Evolutionary conservation across 768 basidiomycete species (phyloP).

Genomic region (Xerocomellus amylosporus): DNA sequence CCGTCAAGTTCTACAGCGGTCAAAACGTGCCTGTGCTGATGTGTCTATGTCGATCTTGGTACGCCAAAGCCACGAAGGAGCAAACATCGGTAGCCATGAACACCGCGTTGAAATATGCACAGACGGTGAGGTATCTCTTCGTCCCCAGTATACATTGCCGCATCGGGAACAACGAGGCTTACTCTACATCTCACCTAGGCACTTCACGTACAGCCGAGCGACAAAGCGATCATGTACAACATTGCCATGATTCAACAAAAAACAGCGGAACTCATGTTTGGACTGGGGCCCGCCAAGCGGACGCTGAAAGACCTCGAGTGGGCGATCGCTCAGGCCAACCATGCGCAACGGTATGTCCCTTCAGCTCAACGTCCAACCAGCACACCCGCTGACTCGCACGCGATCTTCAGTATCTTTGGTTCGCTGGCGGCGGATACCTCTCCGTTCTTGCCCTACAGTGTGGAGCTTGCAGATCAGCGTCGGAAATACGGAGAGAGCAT

Average conservation of each 20-base stretch:
- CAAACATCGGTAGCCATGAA: conserved; percentile 79
- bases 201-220: conserved; percentile 75
- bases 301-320: conserved; percentile 74
- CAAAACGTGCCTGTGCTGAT: conserved; percentile 75
- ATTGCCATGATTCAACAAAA: conserved; percentile 99
- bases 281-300: conserved; percentile 69
- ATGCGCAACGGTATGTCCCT: conserved; percentile 78
- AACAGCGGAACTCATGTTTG: conserved; percentile 84
- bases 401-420: conserved; percentile 65
- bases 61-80: conserved; percentile 89
- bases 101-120: conserved; percentile 79
- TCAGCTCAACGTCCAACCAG: background rate
- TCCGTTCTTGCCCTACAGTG: conserved; percentile 71
- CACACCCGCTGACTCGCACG: background rate
- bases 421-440: conserved; percentile 76
- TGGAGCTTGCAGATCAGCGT: conserved; percentile 86
- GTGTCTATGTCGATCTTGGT: conserved; percentile 91
- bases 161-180: background rate
- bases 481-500: conserved; percentile 87
- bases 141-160: background rate
- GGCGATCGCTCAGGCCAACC: conserved; percentile 75
- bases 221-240: conserved; percentile 91
- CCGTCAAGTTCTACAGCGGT: conserved; percentile 68
- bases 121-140: conserved; percentile 49
- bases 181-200: conserved; percentile 50